phyloP scores from a whole-genome alignment of 1,284 basidiomycete species.

The Acaromyces ingoldii region DNA sequence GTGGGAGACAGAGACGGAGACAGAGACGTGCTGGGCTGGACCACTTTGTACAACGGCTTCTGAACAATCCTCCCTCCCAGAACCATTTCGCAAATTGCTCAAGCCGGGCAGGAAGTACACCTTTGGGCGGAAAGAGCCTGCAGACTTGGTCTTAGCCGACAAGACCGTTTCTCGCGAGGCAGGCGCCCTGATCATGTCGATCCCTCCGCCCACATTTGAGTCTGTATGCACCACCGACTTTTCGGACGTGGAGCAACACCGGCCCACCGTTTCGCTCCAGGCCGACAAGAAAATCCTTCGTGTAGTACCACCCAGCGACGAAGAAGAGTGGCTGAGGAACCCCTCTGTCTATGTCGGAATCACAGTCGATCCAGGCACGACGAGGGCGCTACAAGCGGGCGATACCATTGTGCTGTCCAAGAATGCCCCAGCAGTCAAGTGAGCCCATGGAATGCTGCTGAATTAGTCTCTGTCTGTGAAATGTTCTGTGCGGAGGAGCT shows the following conservation, averaged over 20 bases:
- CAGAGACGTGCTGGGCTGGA: conserved; percentile 7
- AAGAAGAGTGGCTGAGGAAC: not conserved
- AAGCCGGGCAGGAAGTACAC: conserved; percentile 32
- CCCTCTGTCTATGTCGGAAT: not conserved
- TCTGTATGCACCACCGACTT: not conserved
- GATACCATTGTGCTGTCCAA: not conserved
- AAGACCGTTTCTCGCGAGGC: conserved; percentile 30
- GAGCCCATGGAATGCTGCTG: too few relatives aligned
- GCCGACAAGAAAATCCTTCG: not conserved
- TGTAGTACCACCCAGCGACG: not conserved
- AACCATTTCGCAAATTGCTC: conserved; percentile 18
- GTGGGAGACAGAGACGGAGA: not conserved
- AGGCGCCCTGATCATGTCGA: conserved; percentile 14
- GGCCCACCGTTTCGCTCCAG: conserved; percentile 18
- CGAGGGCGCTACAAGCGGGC: not conserved
- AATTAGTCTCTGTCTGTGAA: too few relatives aligned
- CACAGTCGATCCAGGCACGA: not conserved
- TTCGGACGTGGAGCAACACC: not conserved
- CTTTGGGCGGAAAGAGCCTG: conserved; percentile 36
- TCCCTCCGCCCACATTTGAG: not conserved
- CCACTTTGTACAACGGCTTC: not conserved
- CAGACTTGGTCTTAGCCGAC: conserved; percentile 34
- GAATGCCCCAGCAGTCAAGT: not conserved
- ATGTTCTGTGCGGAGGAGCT: too few relatives aligned
- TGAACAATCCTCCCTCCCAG: not conserved